Evolutionary conservation across 345 rosid genomes (phyloP), one percentile per base, ranked within the genome.

Genomic region (Linum tenue): DNA sequence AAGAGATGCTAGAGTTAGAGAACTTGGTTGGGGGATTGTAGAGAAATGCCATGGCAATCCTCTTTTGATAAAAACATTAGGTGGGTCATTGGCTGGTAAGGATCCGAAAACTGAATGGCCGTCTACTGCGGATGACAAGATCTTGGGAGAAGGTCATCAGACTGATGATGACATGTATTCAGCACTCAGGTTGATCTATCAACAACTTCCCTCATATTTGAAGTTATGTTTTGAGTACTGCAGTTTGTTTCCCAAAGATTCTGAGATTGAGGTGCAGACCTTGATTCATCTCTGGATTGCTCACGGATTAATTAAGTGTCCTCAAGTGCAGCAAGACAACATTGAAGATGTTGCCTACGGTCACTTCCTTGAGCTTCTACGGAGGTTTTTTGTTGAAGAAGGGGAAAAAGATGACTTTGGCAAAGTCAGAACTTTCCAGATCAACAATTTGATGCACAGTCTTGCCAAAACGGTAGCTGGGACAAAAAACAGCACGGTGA

Each of bases 361-460:
- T n/a, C 15, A 56, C 59, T 56, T 56, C 59, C 31, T 56, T n/a
- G 59, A 56, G 16, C 59, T 56, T 4, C 7, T 31, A 56, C 59
- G 59, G 7, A 56, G 59, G 59, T 56, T 31, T 15, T 56, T 56
- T 56, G 9, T 56, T 4, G 59, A 56, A 31, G 59, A 56, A 15
- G 59, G 9, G 22, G 59, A 56, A 15, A 56, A 56, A n/a, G 59
- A 56, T 15, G 15, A n/a, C 9, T 31, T 10, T 15, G 59, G 59
- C 7, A 56, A 15, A 31, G 17, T 56, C 16, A 56, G 35, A 31
- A 56, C 31, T 12, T 56, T n/a, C 5, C 9, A 56, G 59, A 7
- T 56, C 7, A 15, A n/a, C 31, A n/a, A 72, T 59, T 51, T 71
- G 5, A 67, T 71, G 69, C 75, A 71, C 53, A 69, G 71, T 11